Base-by-base conservation (phyloP, 257 asterid genomes). In the Solanum piurae region DNA sequence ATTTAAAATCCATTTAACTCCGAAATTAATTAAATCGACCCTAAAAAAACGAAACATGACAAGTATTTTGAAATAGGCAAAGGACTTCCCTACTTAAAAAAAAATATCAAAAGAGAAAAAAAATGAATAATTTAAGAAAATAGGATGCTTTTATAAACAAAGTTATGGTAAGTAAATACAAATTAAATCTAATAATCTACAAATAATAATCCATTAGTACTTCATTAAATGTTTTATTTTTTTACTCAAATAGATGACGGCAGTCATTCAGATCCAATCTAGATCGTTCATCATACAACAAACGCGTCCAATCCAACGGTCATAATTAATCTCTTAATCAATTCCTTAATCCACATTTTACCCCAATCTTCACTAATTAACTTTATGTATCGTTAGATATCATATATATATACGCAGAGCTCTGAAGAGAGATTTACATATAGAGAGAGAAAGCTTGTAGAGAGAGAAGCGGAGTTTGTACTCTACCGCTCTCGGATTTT, bases 401-500 rank as follows among this genome's bases (percentile, higher is more conserved):
- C 21, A 55, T 58, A 58, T 58, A 60, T 21, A 60, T 4, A 60
- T 31, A 9, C 9, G 14, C 42, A 6, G 29, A 82, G 86, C 85
- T 27, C 2, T 33, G 12, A 76, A n/a, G 4, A 68, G 31, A 85
- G 66, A 52, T 68, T 27, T 36, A 42, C 14, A 44, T 37, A 42
- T 40, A 72, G 79, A 86, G 46, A 80, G 36, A 72, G 71, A 23
- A 66, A 68, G 38, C 2, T 71, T 72, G 12, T 72, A 72, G 79
- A 72, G 79, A 33, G 77, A 73, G 80, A 86, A 71, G 80, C 44
- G 84, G 83, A 29, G 42, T 44, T 80, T 80, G 55, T 71, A 73
- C 87, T 88, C 92, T 88, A 88, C 27, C 77, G 88, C 87, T 90
- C 87, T 86, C 87, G 66, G 66, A 3, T 86, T 68, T 68, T 25